Evolutionary conservation across 2,329 filamentous ascomycete species (phyloP).

Genomic region (Sporothrix variecibatus): DNA sequence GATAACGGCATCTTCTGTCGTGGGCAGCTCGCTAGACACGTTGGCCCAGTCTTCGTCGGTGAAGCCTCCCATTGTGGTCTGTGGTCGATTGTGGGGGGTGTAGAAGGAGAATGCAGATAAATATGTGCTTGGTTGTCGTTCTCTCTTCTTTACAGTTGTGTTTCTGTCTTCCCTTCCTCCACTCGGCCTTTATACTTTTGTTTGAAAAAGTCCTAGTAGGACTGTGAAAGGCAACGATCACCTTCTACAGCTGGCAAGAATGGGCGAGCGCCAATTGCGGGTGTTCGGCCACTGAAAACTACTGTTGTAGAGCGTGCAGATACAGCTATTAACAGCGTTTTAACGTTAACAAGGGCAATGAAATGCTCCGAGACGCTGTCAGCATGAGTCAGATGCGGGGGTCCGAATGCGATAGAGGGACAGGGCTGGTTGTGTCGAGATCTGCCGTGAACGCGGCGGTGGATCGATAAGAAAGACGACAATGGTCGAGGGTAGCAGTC

Average conservation of each 20-base stretch:
- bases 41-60: constrained; percentile 61
- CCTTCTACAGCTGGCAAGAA: neutral
- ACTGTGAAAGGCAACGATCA: neutral
- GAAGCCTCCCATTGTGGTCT: constrained; percentile 23
- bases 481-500: neutral
- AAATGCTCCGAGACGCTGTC: neutral
- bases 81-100: neutral
- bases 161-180: neutral
- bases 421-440: neutral
- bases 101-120: neutral
- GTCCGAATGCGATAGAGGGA: neutral
- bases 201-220: neutral
- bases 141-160: too few relatives aligned
- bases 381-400: constrained; percentile 16
- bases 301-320: neutral
- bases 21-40: constrained; percentile 57
- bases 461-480: neutral
- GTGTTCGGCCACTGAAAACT: neutral
- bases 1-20: constrained; percentile 70
- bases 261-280: neutral
- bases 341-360: neutral
- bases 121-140: neutral
- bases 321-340: neutral
- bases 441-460: neutral
- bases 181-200: neutral